Evolutionary conservation across 2,329 filamentous ascomycete genomes (phyloP).

Genomic region (Ustulina deusta): DNA sequence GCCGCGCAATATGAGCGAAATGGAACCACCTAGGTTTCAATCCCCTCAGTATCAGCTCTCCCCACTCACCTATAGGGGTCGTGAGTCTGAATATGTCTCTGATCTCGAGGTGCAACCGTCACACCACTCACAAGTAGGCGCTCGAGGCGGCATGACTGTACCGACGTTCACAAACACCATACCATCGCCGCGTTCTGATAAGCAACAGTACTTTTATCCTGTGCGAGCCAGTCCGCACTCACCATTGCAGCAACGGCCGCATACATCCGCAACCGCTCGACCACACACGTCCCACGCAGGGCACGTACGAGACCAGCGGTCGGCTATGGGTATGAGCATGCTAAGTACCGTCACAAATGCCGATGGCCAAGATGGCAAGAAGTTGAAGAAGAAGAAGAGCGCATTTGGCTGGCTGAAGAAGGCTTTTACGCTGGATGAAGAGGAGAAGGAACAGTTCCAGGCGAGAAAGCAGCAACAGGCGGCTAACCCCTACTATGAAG

Average conservation of each 20-base stretch:
- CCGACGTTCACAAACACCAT: constrained; percentile 56
- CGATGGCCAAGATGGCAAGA: constrained; percentile 55
- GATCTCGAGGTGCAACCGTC: constrained; percentile 58
- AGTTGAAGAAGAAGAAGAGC: constrained; percentile 71
- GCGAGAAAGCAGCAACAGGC: constrained; percentile 62
- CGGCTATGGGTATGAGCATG: constrained; percentile 68
- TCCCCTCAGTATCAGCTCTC: constrained; percentile 41
- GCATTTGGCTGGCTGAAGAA: constrained; percentile 77
- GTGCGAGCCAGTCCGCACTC: constrained; percentile 73
- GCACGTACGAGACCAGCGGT: constrained; percentile 63
- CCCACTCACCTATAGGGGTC: constrained; percentile 52
- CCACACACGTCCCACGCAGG: constrained; percentile 52
- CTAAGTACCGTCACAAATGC: constrained; percentile 65
- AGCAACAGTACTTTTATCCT: constrained; percentile 69
- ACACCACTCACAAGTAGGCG: constrained; percentile 52
- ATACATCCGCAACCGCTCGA: constrained; percentile 61
- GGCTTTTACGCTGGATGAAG: constrained; percentile 73
- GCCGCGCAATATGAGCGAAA: constrained; percentile 53
- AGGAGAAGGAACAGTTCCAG: constrained; percentile 71
- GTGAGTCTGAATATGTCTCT: constrained; percentile 63
- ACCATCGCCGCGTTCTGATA: constrained; percentile 64
- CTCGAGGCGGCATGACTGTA: constrained; percentile 52
- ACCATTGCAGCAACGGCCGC: constrained; percentile 70
- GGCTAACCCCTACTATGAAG: constrained; percentile 63
- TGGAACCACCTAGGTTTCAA: constrained; percentile 51